A percentile compares a stretch with the other conserved stretches of the same genome.
These are phyloP conservation scores for Wickerhamomyces chaumierensis DNA, from an alignment of 805 yeast species.

Conservation along the genomic window DNA sequence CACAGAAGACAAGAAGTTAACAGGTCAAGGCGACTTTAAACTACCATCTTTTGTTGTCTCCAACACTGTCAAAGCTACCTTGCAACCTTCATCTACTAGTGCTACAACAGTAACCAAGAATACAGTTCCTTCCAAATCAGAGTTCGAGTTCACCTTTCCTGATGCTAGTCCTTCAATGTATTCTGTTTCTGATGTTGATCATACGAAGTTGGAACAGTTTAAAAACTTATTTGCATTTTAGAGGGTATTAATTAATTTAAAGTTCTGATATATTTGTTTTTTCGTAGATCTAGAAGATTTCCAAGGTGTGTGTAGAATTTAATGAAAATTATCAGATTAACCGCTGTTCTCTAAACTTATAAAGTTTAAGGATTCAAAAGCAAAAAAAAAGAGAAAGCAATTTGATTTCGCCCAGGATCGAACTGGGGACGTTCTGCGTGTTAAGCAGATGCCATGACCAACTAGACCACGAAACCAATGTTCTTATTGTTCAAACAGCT, in stretches of 20 bases:
- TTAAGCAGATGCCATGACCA: conserved; percentile 99
- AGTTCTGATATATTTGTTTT: too few relatives aligned
- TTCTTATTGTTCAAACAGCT: too few relatives aligned
- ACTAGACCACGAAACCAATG: conserved; percentile 99
- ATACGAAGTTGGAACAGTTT: conserved; percentile 7
- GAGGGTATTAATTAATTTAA: too few relatives aligned
- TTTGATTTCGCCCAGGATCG: conserved; percentile 99
- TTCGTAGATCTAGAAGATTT: too few relatives aligned
- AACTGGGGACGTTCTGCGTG: conserved; percentile 99
- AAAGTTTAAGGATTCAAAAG: too few relatives aligned
- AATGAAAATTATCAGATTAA: too few relatives aligned
- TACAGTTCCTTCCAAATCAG: background rate
- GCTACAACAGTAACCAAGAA: background rate
- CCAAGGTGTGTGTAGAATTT: too few relatives aligned
- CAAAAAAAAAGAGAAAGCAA: too few relatives aligned
- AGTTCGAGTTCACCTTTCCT: conserved; percentile 12
- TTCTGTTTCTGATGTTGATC: conserved; percentile 11
- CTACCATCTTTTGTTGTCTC: background rate
- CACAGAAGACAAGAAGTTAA: background rate
- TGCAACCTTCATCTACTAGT: too few relatives aligned
- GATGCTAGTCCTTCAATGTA: conserved; percentile 8
- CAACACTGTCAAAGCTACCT: too few relatives aligned
- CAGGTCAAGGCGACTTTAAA: background rate
- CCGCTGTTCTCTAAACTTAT: too few relatives aligned
- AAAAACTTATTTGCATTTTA: conserved; percentile 7